These are phyloP conservation scores for Metarhizium humberi DNA, from an alignment of 2,329 filamentous ascomycete genomes.

Conservation along the genomic window DNA sequence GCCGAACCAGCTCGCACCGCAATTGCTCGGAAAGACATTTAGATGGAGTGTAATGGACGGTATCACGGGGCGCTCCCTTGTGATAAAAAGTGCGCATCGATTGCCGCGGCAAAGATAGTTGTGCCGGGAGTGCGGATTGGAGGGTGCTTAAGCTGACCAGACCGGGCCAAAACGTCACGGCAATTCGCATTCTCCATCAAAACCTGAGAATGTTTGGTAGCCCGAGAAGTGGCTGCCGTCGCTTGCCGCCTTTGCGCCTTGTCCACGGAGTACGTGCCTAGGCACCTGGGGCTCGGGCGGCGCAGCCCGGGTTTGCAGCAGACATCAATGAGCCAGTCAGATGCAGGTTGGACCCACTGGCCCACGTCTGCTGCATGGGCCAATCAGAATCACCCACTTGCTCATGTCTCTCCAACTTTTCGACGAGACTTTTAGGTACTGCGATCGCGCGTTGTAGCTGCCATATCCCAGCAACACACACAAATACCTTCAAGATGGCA, in stretches of 20 bases:
- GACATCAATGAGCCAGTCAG: conserved; percentile 1
- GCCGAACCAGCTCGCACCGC: conserved; percentile 43
- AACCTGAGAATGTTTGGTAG: background rate
- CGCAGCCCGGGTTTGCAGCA: background rate
- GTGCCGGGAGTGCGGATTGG: conserved; percentile 4
- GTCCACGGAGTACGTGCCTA: too few relatives aligned
- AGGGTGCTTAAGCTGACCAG: background rate
- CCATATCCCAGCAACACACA: conserved; percentile 8
- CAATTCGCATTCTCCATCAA: background rate
- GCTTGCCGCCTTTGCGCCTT: background rate
- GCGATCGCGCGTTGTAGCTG: conserved; percentile 13
- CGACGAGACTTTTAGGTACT: conserved; percentile 11
- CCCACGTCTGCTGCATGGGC: conserved; percentile 1
- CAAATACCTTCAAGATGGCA: conserved; percentile 37
- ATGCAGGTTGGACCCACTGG: background rate
- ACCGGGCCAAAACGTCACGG: background rate
- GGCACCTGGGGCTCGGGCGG: conserved; percentile 3
- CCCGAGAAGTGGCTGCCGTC: background rate
- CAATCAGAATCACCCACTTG: conserved; percentile 16
- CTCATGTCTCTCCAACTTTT: conserved; percentile 23
- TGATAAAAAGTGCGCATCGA: conserved; percentile 24
- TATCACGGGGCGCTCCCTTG: conserved; percentile 23
- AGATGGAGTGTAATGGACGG: conserved; percentile 2
- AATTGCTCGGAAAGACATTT: conserved; percentile 50
- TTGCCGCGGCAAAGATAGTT: conserved; percentile 11